These are phyloP conservation scores for Dendrobium officinale DNA, from an alignment of 106 monocot genomes.

Conservation along the genomic window DNA sequence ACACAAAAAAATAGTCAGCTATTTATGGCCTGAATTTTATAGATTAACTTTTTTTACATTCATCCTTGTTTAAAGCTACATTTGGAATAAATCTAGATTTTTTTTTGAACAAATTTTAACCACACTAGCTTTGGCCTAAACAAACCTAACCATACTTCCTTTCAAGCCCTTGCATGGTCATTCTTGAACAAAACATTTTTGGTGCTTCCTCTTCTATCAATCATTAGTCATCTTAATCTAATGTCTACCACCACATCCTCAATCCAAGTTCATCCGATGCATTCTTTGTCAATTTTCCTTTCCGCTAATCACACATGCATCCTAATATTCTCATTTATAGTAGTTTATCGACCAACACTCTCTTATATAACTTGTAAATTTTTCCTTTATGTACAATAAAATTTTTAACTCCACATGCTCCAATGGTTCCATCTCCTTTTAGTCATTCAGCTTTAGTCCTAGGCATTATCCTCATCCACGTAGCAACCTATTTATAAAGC, in stretches of 20 bases:
- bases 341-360: not conserved
- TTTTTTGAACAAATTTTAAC: not conserved
- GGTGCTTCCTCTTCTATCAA: not conserved
- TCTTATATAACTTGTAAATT: not conserved
- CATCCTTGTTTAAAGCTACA: not conserved
- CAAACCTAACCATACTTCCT: not conserved
- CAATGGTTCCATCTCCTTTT: not conserved
- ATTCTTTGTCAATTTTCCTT: not conserved
- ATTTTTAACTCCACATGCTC: not conserved
- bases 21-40: not conserved
- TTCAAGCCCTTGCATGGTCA: not conserved
- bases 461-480: not conserved
- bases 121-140: not conserved
- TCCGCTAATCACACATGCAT: not conserved
- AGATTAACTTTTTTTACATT: not conserved
- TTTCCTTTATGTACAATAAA: too few relatives aligned
- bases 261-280: not conserved
- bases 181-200: not conserved
- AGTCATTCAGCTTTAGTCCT: not conserved
- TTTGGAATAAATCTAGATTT: not conserved
- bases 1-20: not conserved
- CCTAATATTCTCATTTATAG: not conserved
- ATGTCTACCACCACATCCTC: not conserved
- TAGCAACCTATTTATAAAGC: not conserved
- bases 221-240: not conserved